Evolutionary conservation across 2,329 filamentous ascomycete species (phyloP), one percentile per base, ranked within the genome.

Genomic region (Trichoderma simmonsii): DNA sequence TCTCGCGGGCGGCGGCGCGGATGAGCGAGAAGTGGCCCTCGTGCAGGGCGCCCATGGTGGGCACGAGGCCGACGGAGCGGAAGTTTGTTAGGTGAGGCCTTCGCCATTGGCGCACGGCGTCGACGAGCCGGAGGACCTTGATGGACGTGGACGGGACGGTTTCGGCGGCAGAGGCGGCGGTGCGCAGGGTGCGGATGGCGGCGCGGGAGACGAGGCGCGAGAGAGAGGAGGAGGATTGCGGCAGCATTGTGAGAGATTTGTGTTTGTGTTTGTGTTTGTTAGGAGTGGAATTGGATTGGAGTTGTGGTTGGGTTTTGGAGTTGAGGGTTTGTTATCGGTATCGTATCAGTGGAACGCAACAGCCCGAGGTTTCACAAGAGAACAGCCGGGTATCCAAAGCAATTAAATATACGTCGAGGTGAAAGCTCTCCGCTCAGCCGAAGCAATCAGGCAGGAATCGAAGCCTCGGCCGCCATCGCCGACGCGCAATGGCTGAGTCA

Each of bases 41-140:
- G 82, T 99, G 96, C n/a, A 99, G 87, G 64, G 96, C 96, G 74
- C 96, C 96, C 96, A 99, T 98, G 36, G 96, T 99, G 1, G 96
- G 96, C 43, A 99, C 94, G 32, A 99, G 89, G 72, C 92, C 94
- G 72, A 99, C 90, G 59, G 90, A 91, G 71, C 91, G 89, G 76
- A 91, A 88, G 77, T 90, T 86, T 73, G 90, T 82, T 43, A 90
- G 83, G 73, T 94, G 89, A 54, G 90, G 87, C 26, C 85, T 86
- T 43, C 94, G 90, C 85, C 91, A 92, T 76, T 86, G 82, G 51
- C 93, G 92, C 66, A 97, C 85, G 12, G 89, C 85, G 15, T 90
- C 84, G 72, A 96, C 90, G 80, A 93, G 88, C 77, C 93, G 93
- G 80, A 97, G 92, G 77, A 98, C 82, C 73, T 89, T 89, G 75